These are phyloP conservation scores for Boletus eberwhitei DNA, from an alignment of 768 basidiomycete species.

Conservation along the genomic window DNA sequence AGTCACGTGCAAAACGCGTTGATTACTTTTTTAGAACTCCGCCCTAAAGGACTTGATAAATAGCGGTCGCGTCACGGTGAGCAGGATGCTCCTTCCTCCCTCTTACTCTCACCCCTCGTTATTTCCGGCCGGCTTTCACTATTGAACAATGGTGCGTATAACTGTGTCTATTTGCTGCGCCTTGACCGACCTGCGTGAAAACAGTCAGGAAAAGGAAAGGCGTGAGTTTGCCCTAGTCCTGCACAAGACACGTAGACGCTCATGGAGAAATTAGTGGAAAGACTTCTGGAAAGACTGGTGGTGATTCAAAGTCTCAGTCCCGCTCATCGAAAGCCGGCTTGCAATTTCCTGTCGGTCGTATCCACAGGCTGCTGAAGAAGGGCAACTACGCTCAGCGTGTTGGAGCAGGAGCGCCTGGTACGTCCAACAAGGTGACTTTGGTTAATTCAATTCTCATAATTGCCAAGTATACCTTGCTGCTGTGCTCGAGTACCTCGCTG, in stretches of 20 bases:
- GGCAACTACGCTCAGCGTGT: slow-evolving; percentile 73
- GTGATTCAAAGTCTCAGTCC: slow-evolving; percentile 56
- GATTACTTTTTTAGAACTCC: slow-evolving; percentile 31
- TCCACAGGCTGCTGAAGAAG: slow-evolving; percentile 72
- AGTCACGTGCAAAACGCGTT: slow-evolving; percentile 36
- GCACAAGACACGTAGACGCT: neutral
- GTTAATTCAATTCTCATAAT: neutral
- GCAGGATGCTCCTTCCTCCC: slow-evolving; percentile 1
- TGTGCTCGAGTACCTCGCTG: slow-evolving; percentile 83
- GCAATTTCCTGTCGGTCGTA: slow-evolving; percentile 80
- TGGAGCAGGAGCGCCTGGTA: slow-evolving; percentile 66
- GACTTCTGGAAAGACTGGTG: slow-evolving; percentile 45
- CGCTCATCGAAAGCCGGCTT: slow-evolving; percentile 64
- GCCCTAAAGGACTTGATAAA: slow-evolving; percentile 30
- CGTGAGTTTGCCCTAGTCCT: slow-evolving; percentile 33
- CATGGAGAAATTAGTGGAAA: slow-evolving; percentile 38
- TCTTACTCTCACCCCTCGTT: slow-evolving; percentile 22
- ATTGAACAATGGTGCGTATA: slow-evolving; percentile 33
- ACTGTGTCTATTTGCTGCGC: neutral
- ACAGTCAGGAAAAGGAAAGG: slow-evolving; percentile 57
- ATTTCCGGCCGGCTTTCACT: slow-evolving; percentile 3
- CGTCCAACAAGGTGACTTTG: slow-evolving; percentile 10
- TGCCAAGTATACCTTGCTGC: slow-evolving; percentile 73
- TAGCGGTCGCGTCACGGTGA: slow-evolving; percentile 24
- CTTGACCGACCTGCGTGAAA: slow-evolving; percentile 8